These are phyloP conservation scores for Tulasnella calospora DNA, from an alignment of 768 basidiomycete species.

Conservation along the genomic window DNA sequence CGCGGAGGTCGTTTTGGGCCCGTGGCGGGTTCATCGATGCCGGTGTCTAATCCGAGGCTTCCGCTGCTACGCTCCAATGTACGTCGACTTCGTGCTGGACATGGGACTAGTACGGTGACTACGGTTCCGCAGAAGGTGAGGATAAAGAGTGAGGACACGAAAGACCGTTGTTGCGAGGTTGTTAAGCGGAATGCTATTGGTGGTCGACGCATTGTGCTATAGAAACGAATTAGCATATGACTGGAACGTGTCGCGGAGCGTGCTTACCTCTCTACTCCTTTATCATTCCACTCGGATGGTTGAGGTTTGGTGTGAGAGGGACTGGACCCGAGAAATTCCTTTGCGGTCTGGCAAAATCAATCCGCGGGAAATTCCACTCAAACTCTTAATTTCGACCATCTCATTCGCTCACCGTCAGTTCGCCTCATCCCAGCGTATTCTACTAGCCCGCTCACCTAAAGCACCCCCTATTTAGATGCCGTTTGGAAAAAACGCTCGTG, in stretches of 20 bases:
- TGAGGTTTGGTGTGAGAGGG: slow-evolving; percentile 5
- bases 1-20: not conserved
- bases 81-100: slow-evolving; percentile 62
- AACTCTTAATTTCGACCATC: slow-evolving; percentile 7
- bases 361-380: slow-evolving; percentile 11
- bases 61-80: not conserved
- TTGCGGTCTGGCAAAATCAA: not conserved
- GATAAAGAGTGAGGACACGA: slow-evolving; percentile 74
- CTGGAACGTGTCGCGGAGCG: not conserved
- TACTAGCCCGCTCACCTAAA: not conserved
- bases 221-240: not conserved
- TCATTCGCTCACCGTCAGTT: not conserved
- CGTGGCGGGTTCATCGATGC: not conserved
- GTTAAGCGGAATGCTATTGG: slow-evolving; percentile 38
- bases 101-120: slow-evolving; percentile 74
- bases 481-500: slow-evolving; percentile 26
- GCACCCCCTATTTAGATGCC: not conserved
- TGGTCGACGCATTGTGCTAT: slow-evolving; percentile 44
- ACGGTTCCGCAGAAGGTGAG: slow-evolving; percentile 74
- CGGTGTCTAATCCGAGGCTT: not conserved
- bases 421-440: not conserved
- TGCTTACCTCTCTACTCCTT: not conserved
- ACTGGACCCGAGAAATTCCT: not conserved
- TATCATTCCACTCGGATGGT: not conserved
- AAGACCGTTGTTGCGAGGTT: slow-evolving; percentile 45